phyloP scores from a whole-genome alignment of 2,329 filamentous ascomycete genomes.

The Ceratocystis destructans region DNA sequence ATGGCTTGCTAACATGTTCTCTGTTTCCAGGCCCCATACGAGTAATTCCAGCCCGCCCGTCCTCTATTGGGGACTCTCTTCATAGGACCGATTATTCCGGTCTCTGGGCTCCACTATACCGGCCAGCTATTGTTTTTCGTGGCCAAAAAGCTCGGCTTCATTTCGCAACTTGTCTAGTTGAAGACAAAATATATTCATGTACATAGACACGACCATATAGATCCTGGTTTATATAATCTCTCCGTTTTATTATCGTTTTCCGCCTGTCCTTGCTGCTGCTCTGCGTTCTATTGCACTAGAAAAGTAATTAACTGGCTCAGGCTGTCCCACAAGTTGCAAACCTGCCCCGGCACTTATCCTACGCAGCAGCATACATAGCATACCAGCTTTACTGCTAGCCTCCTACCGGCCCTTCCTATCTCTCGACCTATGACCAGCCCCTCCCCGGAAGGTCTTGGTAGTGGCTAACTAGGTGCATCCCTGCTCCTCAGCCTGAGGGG shows the following conservation, averaged over 20 bases:
- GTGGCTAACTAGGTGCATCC: not conserved
- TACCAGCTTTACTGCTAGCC: not conserved
- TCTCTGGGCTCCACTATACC: not conserved
- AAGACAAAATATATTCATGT: not conserved
- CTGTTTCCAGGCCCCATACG: not conserved
- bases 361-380: too few species aligned
- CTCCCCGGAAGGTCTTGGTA: not conserved
- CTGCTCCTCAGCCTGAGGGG: not conserved
- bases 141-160: not conserved
- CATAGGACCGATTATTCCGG: not conserved
- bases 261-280: not conserved
- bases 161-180: not conserved
- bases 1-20: too few species aligned
- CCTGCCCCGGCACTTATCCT: not conserved
- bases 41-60: not conserved
- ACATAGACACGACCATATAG: slow-evolving; percentile 5
- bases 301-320: too few species aligned
- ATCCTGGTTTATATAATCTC: not conserved
- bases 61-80: not conserved
- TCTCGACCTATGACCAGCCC: not conserved
- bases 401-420: not conserved
- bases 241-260: not conserved
- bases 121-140: too few species aligned
- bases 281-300: not conserved
- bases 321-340: too few species aligned